A percentile compares a stretch with the other conserved stretches of the same genome.
phyloP scores from a whole-genome alignment of 2,329 filamentous ascomycete genomes.

The Phoma herbarum region DNA sequence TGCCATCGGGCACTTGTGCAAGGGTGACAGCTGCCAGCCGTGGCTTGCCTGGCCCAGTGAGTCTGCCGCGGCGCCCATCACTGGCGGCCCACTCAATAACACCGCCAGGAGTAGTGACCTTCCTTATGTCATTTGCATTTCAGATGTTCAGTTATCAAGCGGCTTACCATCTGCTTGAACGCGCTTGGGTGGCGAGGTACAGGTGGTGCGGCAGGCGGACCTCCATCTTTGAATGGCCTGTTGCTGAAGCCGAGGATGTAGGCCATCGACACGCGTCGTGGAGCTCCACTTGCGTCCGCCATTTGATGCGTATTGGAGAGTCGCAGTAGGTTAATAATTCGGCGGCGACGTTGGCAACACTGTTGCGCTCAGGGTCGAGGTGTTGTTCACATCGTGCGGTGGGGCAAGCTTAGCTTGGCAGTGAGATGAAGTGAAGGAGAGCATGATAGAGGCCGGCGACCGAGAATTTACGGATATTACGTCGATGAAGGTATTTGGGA shows the following conservation, averaged over 20 bases:
- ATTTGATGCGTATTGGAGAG: slow-evolving; percentile 16
- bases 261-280: slow-evolving; percentile 36
- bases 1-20: slow-evolving; percentile 22
- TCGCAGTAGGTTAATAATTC: neutral
- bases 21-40: slow-evolving; percentile 29
- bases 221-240: slow-evolving; percentile 40
- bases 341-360: neutral
- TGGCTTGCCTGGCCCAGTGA: slow-evolving; percentile 29
- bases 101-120: slow-evolving; percentile 38
- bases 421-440: slow-evolving; percentile 2
- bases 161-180: slow-evolving; percentile 31
- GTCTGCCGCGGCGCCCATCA: slow-evolving; percentile 43
- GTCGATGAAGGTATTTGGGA: too few species aligned
- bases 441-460: neutral
- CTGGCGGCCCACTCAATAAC: slow-evolving; percentile 46
- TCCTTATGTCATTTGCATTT: too few species aligned
- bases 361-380: neutral
- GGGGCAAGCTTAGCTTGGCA: slow-evolving; percentile 4
- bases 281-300: slow-evolving; percentile 23
- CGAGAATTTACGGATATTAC: too few species aligned
- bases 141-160: too few species aligned
- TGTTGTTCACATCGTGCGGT: slow-evolving; percentile 7
- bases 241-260: slow-evolving; percentile 43
- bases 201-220: slow-evolving; percentile 23
- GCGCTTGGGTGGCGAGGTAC: slow-evolving; percentile 15